Evolutionary conservation across 495 filamentous ascomycete species (phyloP).

Genomic region (Aspergillus homomorphus): DNA sequence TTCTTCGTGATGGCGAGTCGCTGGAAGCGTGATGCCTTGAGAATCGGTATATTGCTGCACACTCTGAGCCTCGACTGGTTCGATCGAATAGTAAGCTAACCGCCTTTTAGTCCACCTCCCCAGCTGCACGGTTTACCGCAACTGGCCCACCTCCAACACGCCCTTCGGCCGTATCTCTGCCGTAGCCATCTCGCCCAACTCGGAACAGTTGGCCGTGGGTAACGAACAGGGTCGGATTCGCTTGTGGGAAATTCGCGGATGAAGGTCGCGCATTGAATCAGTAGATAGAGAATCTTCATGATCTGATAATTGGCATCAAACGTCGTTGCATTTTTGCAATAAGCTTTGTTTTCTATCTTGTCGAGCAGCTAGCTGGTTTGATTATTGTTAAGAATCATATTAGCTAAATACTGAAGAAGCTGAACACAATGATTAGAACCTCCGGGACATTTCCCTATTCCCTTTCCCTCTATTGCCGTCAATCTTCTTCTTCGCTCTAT

Average conservation of each 20-base stretch:
- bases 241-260: constrained; percentile 76
- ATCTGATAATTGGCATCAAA: not conserved
- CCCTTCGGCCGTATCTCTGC: constrained; percentile 81
- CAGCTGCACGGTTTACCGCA: constrained; percentile 87
- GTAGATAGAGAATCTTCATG: not conserved
- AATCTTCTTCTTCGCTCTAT: too few relatives aligned
- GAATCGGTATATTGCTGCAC: constrained; percentile 56
- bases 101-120: constrained; percentile 69
- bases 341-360: too few relatives aligned
- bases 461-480: too few relatives aligned
- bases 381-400: too few relatives aligned
- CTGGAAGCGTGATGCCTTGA: constrained; percentile 82
- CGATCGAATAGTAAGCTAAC: too few relatives aligned
- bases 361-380: too few relatives aligned
- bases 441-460: too few relatives aligned
- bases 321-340: too few relatives aligned
- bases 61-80: too few relatives aligned
- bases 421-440: too few relatives aligned
- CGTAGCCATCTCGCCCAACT: constrained; percentile 70
- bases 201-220: constrained; percentile 72
- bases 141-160: constrained; percentile 92
- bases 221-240: constrained; percentile 84
- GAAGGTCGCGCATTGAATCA: not conserved
- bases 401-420: too few relatives aligned
- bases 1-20: constrained; percentile 77